These are phyloP conservation scores for Aspergillus fumigatiaffinis DNA, from an alignment of 2,329 filamentous ascomycete species.

Conservation along the genomic window DNA sequence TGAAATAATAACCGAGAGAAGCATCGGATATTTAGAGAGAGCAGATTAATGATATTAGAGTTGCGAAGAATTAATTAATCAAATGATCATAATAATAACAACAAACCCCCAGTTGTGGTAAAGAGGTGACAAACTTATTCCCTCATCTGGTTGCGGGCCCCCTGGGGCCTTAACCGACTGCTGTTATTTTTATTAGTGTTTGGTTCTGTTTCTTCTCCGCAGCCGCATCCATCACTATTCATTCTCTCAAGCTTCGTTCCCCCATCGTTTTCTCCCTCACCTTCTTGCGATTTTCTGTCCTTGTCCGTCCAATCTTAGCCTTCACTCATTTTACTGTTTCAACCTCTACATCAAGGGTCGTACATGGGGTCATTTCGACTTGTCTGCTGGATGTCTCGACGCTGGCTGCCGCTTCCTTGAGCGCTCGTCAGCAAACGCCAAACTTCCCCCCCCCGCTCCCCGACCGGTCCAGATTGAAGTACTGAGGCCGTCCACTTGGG, in stretches of 20 bases:
- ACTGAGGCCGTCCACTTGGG: slow-evolving; percentile 9
- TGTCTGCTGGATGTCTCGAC: slow-evolving; percentile 11
- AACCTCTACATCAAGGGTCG: not conserved
- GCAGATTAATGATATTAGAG: slow-evolving; percentile 5
- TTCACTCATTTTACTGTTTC: not conserved
- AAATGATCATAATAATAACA: not conserved
- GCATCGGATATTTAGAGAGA: slow-evolving; percentile 5
- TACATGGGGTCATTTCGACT: slow-evolving; percentile 15
- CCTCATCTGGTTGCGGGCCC: slow-evolving; percentile 12
- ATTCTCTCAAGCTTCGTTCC: slow-evolving; percentile 1
- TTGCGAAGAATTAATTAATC: no score
- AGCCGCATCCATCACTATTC: slow-evolving; percentile 18
- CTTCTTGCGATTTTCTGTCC: not conserved
- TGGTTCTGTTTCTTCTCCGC: slow-evolving; percentile 18
- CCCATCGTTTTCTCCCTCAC: not conserved
- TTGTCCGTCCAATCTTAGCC: not conserved
- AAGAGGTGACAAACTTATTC: not conserved
- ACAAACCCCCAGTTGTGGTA: no score
- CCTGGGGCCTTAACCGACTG: not conserved
- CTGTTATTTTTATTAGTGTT: slow-evolving; percentile 4
- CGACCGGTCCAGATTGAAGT: slow-evolving; percentile 16
- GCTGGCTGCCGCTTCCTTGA: slow-evolving; percentile 14
- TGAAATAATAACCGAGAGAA: not conserved
- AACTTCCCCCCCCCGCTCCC: slow-evolving; percentile 18
- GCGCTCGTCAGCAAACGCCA: slow-evolving; percentile 20